Percentiles rank a stretch among this genome's conserved stretches.
phyloP scores from a whole-genome alignment of 2,329 filamentous ascomycete genomes.

The Teratosphaeria gauchensis region DNA sequence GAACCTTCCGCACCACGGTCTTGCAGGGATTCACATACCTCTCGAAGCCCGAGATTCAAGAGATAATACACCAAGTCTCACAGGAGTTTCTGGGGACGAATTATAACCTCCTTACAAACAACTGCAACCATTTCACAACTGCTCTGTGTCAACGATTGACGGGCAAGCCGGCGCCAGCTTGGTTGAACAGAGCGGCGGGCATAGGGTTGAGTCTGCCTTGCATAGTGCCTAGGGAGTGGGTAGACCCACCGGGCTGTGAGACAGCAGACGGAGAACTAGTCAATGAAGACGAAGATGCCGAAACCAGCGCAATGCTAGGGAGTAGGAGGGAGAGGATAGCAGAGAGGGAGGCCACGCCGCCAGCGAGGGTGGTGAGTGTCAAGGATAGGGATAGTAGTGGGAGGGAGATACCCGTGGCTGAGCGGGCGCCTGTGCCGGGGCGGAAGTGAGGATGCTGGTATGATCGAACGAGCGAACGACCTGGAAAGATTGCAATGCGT shows the following conservation, averaged over 20 bases:
- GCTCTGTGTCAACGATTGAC: constrained; percentile 67
- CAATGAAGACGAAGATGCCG: constrained; percentile 45
- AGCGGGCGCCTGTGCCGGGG: constrained; percentile 35
- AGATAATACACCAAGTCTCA: constrained; percentile 58
- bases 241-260: constrained; percentile 67
- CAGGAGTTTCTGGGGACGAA: constrained; percentile 63
- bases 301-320: constrained; percentile 37
- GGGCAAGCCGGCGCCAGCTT: constrained; percentile 57
- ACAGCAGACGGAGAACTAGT: constrained; percentile 61
- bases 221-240: constrained; percentile 73
- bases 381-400: constrained; percentile 31
- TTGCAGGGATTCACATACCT: constrained; percentile 67
- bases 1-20: constrained; percentile 64
- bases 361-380: constrained; percentile 16
- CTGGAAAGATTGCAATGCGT: too few species aligned
- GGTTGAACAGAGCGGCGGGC: constrained; percentile 76
- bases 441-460: background rate
- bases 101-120: constrained; percentile 74
- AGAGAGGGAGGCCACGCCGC: constrained; percentile 12
- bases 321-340: constrained; percentile 20
- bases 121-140: constrained; percentile 83
- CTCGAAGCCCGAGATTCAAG: constrained; percentile 58
- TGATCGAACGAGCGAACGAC: too few species aligned
- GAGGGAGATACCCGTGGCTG: constrained; percentile 33
- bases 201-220: constrained; percentile 75